Base-by-base conservation (phyloP, 768 basidiomycete species). In the Termitomyces sp. region DNA sequence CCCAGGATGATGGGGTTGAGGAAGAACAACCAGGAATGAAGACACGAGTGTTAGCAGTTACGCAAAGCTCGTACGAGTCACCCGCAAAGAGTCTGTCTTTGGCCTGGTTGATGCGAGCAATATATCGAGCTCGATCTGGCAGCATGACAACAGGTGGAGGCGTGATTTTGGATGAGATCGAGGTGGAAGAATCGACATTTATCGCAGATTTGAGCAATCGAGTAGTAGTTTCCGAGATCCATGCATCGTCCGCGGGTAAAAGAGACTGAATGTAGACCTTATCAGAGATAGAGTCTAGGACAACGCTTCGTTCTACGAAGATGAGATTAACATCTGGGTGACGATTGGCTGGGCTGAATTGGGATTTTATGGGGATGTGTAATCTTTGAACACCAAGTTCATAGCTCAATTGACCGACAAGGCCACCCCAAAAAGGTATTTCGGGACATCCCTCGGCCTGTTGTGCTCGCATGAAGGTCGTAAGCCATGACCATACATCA, bases 61-160 rank as follows among this genome's bases (percentile, higher is more conserved):
- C 74, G 60, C 94, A 97, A 35, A 98, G 79, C 67, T 98, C 95
- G 70, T 98, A 98, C 2, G 91, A 91, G 65, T 97, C 89, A 3
- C 95, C 95, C 30, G 85, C 77, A 56, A 77, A 87, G 38, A 97
- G 81, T 57, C 79, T 77, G 53, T 90, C 84, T 64, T 92, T 84
- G 12, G 90, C 88, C 51, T 74, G 65, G 19, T 80, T 71, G 60
- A 97, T 93, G 17, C 80, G 80, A 26, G 78, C 69, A 30, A 87
- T 80, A 69, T 98, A 97, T 2, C 66, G 62, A 1, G 68, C 67
- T 63, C 79, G 78, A 60, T 83, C 76, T 0, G 89, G 88, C 40
- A 85, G 65, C n/a, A 63, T 68, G 45, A 88, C 70, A 10, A 58
- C 56, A 22, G 70, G 60, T 41, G 37, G 51, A 17, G 54, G 19